Conservation (phyloP, 345 rosid genomes). For the Leavenworthia alabamica region DNA sequence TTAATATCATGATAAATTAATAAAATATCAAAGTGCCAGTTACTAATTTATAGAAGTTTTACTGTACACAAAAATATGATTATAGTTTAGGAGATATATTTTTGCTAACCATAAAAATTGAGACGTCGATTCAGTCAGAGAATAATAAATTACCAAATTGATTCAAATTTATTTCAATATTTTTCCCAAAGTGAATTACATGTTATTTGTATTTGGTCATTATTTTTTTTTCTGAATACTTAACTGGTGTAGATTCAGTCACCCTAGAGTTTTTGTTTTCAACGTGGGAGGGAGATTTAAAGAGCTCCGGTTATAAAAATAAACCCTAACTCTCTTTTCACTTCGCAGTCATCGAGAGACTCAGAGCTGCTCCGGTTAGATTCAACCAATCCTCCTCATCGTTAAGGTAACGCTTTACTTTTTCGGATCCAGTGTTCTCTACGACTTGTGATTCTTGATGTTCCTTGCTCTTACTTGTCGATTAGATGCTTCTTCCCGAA, state of each 20-base stretch:
- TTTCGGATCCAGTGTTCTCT: background rate
- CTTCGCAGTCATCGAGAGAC: background rate
- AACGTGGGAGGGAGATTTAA: constrained; percentile 21
- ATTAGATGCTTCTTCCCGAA: background rate
- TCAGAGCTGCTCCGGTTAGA: background rate
- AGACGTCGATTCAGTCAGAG: background rate
- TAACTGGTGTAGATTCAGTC: background rate
- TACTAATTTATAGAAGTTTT: too few relatives aligned
- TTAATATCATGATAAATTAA: too few relatives aligned
- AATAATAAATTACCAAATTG: background rate
- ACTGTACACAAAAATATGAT: too few relatives aligned
- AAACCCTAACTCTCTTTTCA: constrained; percentile 13
- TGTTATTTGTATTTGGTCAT: background rate
- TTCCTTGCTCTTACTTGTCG: background rate
- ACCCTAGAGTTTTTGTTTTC: background rate
- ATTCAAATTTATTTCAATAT: background rate
- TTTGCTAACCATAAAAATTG: too few relatives aligned
- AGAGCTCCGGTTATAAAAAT: constrained; percentile 6
- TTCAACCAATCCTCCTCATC: background rate
- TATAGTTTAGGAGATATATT: too few relatives aligned
- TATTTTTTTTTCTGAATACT: too few relatives aligned
- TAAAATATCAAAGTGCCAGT: too few relatives aligned
- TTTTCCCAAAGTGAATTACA: background rate
- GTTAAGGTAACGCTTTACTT: background rate
- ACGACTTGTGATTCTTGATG: background rate